phyloP scores from a whole-genome alignment of 2,329 filamentous ascomycete genomes.

The Xylariaceae sp. region DNA sequence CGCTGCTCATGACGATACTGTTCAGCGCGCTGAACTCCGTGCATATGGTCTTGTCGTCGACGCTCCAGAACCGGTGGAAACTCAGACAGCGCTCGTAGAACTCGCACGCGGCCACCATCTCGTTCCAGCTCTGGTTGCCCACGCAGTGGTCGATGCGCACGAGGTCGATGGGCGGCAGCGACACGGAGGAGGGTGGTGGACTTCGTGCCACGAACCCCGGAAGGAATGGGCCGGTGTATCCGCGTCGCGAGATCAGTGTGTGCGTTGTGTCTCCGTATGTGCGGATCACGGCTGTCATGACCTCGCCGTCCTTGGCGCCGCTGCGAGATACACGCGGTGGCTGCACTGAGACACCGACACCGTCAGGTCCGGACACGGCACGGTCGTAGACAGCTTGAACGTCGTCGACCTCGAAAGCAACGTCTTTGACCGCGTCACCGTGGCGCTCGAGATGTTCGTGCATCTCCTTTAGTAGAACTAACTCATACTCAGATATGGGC shows the following conservation, averaged over 20 bases:
- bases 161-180: slow-evolving; percentile 69
- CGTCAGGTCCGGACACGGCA: slow-evolving; percentile 65
- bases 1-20: slow-evolving; percentile 87
- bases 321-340: slow-evolving; percentile 56
- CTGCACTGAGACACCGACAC: slow-evolving; percentile 64
- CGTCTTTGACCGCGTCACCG: slow-evolving; percentile 93
- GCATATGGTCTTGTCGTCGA: slow-evolving; percentile 91
- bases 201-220: slow-evolving; percentile 75
- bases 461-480: slow-evolving; percentile 71
- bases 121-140: slow-evolving; percentile 94
- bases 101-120: slow-evolving; percentile 72
- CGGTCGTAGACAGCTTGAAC: slow-evolving; percentile 79
- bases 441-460: slow-evolving; percentile 84
- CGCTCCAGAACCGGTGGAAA: slow-evolving; percentile 97
- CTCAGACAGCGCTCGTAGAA: slow-evolving; percentile 88
- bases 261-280: slow-evolving; percentile 97
- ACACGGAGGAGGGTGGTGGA: slow-evolving; percentile 44
- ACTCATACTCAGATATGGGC: slow-evolving; percentile 67
- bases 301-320: slow-evolving; percentile 68
- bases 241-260: slow-evolving; percentile 77
- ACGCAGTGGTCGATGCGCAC: slow-evolving; percentile 93
- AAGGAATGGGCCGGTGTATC: slow-evolving; percentile 79
- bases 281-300: slow-evolving; percentile 79
- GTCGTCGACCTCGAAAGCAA: slow-evolving; percentile 92
- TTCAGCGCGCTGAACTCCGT: slow-evolving; percentile 90